Conservation (phyloP, 148 eudicot genomes). For the Arbutus unedo region DNA sequence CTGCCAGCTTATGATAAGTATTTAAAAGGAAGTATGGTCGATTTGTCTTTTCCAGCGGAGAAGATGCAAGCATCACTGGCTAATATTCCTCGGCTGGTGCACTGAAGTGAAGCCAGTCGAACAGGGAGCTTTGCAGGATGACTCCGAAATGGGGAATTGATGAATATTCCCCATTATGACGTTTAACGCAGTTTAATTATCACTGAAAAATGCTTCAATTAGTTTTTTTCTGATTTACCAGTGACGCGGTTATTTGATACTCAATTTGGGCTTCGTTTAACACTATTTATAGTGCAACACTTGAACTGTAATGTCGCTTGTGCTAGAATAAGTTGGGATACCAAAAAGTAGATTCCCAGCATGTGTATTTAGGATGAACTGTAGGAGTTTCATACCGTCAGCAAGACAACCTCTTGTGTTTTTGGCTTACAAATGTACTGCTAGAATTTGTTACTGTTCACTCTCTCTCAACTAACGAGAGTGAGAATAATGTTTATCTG, state of each 20-base stretch:
- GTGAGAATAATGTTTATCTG: too few relatives aligned
- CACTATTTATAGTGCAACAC: background rate
- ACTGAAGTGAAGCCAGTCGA: constrained; percentile 4
- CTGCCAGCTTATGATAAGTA: constrained; percentile 79
- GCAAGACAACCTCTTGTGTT: background rate
- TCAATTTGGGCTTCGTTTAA: background rate
- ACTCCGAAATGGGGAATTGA: background rate
- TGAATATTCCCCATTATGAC: background rate
- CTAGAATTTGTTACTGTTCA: background rate
- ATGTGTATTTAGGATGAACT: background rate
- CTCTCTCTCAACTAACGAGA: too few relatives aligned
- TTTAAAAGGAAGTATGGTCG: constrained; percentile 69
- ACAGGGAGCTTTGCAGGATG: constrained; percentile 3
- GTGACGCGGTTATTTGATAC: background rate
- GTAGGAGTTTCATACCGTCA: background rate
- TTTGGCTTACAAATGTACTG: background rate
- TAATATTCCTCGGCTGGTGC: constrained; percentile 47
- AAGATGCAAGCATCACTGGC: constrained; percentile 58
- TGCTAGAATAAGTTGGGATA: constrained; percentile 2
- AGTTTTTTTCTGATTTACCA: background rate
- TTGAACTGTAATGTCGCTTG: background rate
- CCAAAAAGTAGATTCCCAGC: background rate
- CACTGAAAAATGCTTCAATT: background rate
- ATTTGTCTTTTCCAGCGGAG: constrained; percentile 62
- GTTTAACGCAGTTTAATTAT: background rate